Evolutionary conservation across 495 filamentous ascomycete genomes (phyloP).

Genomic region (Sordaria brevicollis): DNA sequence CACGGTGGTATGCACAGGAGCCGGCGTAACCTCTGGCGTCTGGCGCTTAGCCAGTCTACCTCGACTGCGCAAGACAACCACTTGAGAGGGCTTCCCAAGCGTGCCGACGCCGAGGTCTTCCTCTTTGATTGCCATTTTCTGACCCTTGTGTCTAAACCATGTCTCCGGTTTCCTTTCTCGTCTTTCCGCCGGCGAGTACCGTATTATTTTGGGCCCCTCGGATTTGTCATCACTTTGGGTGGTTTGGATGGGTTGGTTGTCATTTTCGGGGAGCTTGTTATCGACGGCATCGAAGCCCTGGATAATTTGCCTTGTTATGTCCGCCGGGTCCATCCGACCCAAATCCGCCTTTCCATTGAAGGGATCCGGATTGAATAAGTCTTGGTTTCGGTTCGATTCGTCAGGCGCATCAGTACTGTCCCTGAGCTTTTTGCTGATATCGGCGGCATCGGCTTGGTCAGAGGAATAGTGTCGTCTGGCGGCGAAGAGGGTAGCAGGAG

Average conservation of each 20-base stretch:
- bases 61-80: constrained; percentile 15
- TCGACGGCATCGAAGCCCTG: neutral
- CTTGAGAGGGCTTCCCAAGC: neutral
- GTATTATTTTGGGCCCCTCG: neutral
- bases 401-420: neutral
- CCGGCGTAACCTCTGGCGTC: neutral
- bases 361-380: neutral
- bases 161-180: neutral
- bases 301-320: neutral
- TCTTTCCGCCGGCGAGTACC: neutral
- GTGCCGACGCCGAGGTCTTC: neutral
- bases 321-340: neutral
- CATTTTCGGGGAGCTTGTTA: neutral
- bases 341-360: neutral
- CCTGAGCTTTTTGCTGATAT: neutral
- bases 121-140: neutral
- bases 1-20: neutral
- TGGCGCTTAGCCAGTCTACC: neutral
- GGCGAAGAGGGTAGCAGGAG: neutral
- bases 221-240: neutral
- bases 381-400: neutral
- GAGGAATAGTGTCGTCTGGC: neutral
- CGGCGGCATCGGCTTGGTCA: neutral
- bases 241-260: too few relatives aligned
- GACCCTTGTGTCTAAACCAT: neutral